Evolutionary conservation across 2,329 filamentous ascomycete species (phyloP).

Genomic region (Ophiostoma populinum): DNA sequence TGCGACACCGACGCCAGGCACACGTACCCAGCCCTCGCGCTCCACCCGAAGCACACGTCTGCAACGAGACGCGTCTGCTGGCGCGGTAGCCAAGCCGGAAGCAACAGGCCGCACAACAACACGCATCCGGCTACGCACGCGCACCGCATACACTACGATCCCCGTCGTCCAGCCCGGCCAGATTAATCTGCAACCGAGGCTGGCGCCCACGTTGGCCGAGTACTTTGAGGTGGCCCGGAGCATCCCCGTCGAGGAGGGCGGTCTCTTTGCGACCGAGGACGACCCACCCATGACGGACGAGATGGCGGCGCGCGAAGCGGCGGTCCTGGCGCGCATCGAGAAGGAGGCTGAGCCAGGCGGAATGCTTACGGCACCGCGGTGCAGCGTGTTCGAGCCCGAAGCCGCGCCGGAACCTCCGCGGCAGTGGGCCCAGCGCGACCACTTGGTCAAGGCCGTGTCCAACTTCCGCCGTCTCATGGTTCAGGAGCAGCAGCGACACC

Average conservation of each 20-base stretch:
- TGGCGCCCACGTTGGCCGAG: conserved; percentile 38
- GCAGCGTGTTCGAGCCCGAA: conserved; percentile 58
- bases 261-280: conserved; percentile 37
- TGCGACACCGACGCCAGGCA: conserved; percentile 23
- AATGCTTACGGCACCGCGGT: conserved; percentile 50
- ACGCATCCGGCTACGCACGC: conserved; percentile 32
- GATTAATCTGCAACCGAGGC: conserved; percentile 32
- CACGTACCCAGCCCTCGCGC: conserved; percentile 18
- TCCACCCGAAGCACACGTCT: conserved; percentile 7
- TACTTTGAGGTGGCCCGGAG: conserved; percentile 33
- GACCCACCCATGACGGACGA: conserved; percentile 40
- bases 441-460: conserved; percentile 61
- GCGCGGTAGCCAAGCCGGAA: background rate
- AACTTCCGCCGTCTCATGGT: conserved; percentile 69
- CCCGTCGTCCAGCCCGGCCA: conserved; percentile 44
- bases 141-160: conserved; percentile 27
- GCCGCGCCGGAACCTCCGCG: conserved; percentile 52
- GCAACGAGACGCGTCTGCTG: background rate
- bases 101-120: conserved; percentile 19
- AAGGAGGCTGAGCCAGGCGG: conserved; percentile 60
- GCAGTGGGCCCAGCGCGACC: conserved; percentile 78
- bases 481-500: conserved; percentile 63
- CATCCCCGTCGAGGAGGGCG: conserved; percentile 40
- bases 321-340: conserved; percentile 50
- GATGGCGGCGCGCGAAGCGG: conserved; percentile 49